Evolutionary conservation across 2,329 filamentous ascomycete species (phyloP).

Genomic region (Colletotrichum sojae): DNA sequence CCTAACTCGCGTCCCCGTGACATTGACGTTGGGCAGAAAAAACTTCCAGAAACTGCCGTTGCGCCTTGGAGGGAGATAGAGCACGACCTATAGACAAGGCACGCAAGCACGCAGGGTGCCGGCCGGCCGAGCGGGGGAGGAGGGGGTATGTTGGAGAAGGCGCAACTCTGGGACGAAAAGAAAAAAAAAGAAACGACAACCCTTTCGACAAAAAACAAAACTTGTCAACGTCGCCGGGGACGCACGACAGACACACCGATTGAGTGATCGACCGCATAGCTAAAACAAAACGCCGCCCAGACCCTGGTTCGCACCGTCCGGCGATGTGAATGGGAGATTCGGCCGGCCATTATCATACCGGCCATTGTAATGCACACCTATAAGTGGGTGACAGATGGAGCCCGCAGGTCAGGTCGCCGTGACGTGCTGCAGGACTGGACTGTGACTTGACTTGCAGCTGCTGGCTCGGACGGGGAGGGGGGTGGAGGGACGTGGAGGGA

Average conservation of each 20-base stretch:
- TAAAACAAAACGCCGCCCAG: neutral
- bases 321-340: too few species aligned
- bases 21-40: conserved; percentile 26
- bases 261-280: neutral
- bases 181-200: neutral
- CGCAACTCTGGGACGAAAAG: neutral
- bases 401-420: too few species aligned
- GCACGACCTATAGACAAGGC: too few species aligned
- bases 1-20: neutral
- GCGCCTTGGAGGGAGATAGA: neutral
- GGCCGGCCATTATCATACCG: neutral
- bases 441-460: too few species aligned
- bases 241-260: conserved; percentile 12
- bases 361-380: neutral
- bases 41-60: conserved; percentile 30
- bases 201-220: conserved; percentile 1
- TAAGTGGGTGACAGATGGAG: neutral
- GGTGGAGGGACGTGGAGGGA: too few species aligned
- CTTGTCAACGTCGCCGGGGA: conserved; percentile 32
- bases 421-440: too few species aligned
- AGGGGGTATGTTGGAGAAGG: neutral
- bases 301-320: neutral
- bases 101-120: too few species aligned
- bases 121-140: neutral
- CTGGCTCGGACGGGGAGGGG: neutral